Base-by-base conservation (phyloP, 1,284 basidiomycete species). In the Coniferiporia weirii region DNA sequence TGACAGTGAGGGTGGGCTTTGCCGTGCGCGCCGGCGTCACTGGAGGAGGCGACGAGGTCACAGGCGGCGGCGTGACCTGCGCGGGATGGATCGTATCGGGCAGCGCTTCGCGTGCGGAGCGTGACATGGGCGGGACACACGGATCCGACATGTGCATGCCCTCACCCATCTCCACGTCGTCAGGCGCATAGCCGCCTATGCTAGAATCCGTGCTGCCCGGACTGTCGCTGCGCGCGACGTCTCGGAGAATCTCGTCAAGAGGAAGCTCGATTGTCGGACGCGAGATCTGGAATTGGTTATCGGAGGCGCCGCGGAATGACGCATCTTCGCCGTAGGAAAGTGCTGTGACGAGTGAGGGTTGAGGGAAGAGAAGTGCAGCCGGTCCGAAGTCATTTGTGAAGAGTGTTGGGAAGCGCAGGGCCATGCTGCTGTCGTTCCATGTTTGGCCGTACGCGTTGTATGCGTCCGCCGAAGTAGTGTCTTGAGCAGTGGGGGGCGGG, bases 201-300 rank as follows among this genome's bases (percentile, higher is more conserved):
- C 55, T 54, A 59, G 63, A 61, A 55, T 60, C 64, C 52, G 62
- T 65, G 52, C 61, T 63, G 32, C 60, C 63, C n/a, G 66, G 63
- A 20, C 44, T 56, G 34, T 56, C 43, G 44, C 54, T 36, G 63
- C 67, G 70, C 65, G 74, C 73, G 22, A 72, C 69, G 20, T 67
- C 64, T 65, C 76, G 77, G 63, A 91, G 78, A 59, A 91, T 76
- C 63, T 91, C 88, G 64, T 91, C 89, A 22, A 91, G 79, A 8
- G 85, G 84, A 35, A 91, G 80, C 69, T 91, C 88, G 66, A 91
- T 90, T 36, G 88, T 91, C 0, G 89, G 89, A 10, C 88, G 82
- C 15, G 79, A 70, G 62, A 91, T 83, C 70, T 79, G 79, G 67
- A 91, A 81, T 40, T 76, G 73, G 61, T 83, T 81, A 17, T 75